Conservation (phyloP, 805 yeast species). For the Suhomyces xylopsoci region DNA sequence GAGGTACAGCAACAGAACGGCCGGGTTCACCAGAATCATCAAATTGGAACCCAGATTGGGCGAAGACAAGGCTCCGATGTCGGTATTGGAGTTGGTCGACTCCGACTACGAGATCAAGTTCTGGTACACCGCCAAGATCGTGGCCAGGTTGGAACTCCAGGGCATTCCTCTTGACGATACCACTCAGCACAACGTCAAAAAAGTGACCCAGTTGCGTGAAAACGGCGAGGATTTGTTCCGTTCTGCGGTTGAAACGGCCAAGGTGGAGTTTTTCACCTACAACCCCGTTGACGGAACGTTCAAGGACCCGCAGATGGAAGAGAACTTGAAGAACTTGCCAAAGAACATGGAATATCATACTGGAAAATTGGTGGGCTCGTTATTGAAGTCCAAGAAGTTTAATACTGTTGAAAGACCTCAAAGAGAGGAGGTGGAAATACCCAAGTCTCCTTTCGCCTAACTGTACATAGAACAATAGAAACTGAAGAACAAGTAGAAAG, state of each 20-base stretch:
- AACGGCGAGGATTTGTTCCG: conserved; percentile 55
- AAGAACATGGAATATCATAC: conserved; percentile 24
- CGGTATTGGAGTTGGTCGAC: conserved; percentile 83
- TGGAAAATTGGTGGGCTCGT: conserved; percentile 21
- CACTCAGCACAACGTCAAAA: conserved; percentile 56
- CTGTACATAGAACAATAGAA: neutral
- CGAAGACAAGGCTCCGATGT: conserved; percentile 83
- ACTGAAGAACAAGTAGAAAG: too few species aligned
- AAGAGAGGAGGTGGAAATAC: conserved; percentile 12
- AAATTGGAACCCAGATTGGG: conserved; percentile 82
- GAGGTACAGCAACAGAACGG: conserved; percentile 59
- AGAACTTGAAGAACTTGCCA: conserved; percentile 34
- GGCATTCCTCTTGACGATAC: conserved; percentile 46
- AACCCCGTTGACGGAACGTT: conserved; percentile 29
- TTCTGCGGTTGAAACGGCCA: conserved; percentile 55
- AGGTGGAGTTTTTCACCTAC: conserved; percentile 33
- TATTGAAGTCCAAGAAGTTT: conserved; percentile 33
- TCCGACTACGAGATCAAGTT: conserved; percentile 59
- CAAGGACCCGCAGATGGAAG: conserved; percentile 18
- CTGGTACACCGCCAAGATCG: conserved; percentile 76
- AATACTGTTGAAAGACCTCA: conserved; percentile 26
- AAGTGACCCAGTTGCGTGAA: conserved; percentile 44
- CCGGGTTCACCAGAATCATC: conserved; percentile 85
- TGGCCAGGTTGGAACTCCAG: conserved; percentile 74
- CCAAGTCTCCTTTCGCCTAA: conserved; percentile 11